Evolutionary conservation across 306 rosid species (phyloP).

Genomic region (Lotus japonicus): DNA sequence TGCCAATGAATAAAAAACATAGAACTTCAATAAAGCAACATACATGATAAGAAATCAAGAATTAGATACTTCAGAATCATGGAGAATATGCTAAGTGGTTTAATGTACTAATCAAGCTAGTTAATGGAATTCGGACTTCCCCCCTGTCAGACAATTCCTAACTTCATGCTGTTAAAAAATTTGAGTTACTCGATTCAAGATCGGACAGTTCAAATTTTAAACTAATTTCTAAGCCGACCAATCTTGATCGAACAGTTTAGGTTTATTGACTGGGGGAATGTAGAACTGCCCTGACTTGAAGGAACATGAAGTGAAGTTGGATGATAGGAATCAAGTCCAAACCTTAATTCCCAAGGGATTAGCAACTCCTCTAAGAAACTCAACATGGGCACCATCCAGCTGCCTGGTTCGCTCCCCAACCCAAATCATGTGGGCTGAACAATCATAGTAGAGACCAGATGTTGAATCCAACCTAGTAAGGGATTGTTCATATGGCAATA

Average conservation of each 20-base stretch:
- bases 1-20: slow-evolving; percentile 22
- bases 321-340: slow-evolving; percentile 17
- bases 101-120: background rate
- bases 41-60: background rate
- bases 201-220: too few species aligned
- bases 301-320: background rate
- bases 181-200: too few species aligned
- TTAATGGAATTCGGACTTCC: background rate
- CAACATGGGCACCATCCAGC: slow-evolving; percentile 96
- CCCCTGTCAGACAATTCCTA: too few species aligned
- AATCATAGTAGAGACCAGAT: slow-evolving; percentile 87
- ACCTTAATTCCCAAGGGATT: slow-evolving; percentile 98
- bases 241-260: too few species aligned
- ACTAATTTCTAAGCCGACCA: too few species aligned
- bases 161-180: too few species aligned
- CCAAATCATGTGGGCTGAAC: slow-evolving; percentile 98
- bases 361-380: slow-evolving; percentile 90
- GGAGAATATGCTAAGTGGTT: background rate
- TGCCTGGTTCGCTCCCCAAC: slow-evolving; percentile 94
- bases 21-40: background rate
- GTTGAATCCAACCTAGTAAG: slow-evolving; percentile 96
- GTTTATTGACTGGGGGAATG: too few species aligned
- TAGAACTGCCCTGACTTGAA: too few species aligned
- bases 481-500: slow-evolving; percentile 92
- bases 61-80: background rate